A percentile compares a stretch with the other conserved stretches of the same genome.
Evolutionary conservation across 345 rosid species (phyloP).

Genomic region (Theobroma cacao): DNA sequence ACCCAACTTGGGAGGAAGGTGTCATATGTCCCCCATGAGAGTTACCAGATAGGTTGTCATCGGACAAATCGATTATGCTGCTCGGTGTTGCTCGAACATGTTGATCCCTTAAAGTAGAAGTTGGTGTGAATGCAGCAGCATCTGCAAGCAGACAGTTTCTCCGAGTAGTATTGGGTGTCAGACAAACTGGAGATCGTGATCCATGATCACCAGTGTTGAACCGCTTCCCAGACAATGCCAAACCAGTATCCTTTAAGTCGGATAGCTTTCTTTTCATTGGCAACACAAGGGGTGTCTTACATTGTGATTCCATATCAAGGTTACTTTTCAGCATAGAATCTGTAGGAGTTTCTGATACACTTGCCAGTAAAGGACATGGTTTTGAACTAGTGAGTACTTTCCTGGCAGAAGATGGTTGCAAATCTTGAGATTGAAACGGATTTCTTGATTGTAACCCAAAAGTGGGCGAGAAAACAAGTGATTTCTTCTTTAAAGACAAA

Average conservation of each 20-base stretch:
- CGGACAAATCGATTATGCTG: constrained; percentile 36
- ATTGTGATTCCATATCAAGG: constrained; percentile 50
- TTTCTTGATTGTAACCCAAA: constrained; percentile 52
- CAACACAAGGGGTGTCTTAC: constrained; percentile 63
- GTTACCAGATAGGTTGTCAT: constrained; percentile 52
- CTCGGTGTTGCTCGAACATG: constrained; percentile 39
- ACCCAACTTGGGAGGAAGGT: constrained; percentile 47
- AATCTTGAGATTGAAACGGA: constrained; percentile 46
- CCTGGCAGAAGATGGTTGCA: constrained; percentile 38
- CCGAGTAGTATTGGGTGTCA: constrained; percentile 50
- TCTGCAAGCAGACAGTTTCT: constrained; percentile 43
- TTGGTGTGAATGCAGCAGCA: constrained; percentile 55
- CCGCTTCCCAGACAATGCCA: constrained; percentile 60
- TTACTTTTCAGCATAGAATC: constrained; percentile 39
- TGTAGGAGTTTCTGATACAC: constrained; percentile 35
- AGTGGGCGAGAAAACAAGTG: constrained; percentile 70
- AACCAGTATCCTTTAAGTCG: constrained; percentile 63
- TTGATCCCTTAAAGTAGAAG: constrained; percentile 39
- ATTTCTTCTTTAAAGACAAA: constrained; percentile 69
- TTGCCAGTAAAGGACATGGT: constrained; percentile 31
- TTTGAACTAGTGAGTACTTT: constrained; percentile 37
- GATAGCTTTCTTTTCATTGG: constrained; percentile 77
- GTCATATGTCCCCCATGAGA: constrained; percentile 42
- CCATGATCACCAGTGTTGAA: constrained; percentile 68
- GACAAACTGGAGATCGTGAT: constrained; percentile 55